Evolutionary conservation across 768 basidiomycete species (phyloP), one percentile per base, ranked within the genome.

Genomic region (Pleurotus tuoliensis): DNA sequence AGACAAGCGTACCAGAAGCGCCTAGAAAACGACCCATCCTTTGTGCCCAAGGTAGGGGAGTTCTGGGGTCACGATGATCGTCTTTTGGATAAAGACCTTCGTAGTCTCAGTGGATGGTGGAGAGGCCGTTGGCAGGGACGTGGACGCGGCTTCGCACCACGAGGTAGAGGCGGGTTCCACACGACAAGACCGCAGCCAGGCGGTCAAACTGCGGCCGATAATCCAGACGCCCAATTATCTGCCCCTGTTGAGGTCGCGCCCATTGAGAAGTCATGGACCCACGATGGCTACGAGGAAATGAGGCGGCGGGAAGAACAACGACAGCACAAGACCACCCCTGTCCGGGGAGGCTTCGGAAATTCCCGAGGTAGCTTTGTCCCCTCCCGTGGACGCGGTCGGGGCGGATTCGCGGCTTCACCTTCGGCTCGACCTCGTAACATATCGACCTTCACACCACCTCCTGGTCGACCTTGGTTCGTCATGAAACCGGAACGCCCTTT

Each of bases 21-120:
- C 27, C 76, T 96, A 22, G 87, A 92, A 56, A 76, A 72, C 9
- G 94, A 97, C 67, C 94, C 94, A 1, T 90, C 92, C 2, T 94
- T 87, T 67, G 89, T 92, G 25, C 94, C 94, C 20, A 88, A 86
- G 22, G 89, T 95, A 20, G 94, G 94, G 55, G 88, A 87, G 59
- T 97, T 97, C 66, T 97, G 92, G 93, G 87, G 90, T 4, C 94
- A 97, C 66, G 94, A 97, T 69, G 94, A 96, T 68, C 86, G 94
- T 47, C 73, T 94, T 55, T 74, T 92, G 67, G 88, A 91, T 70
- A 90, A 90, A 69, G 85, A 90, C 59, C 70, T 92, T 41, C 82
- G 92, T 41, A 88, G 86, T 66, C 71, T 94, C 45, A 92, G 90
- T 71, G 84, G 83, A 1, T 94, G 91, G 92, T 94, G 92, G 92